Percentiles rank a stretch among this genome's conserved stretches.
These are phyloP conservation scores for Bremia lactucae DNA, from an alignment of 352 stramenopile species.

Conservation along the genomic window DNA sequence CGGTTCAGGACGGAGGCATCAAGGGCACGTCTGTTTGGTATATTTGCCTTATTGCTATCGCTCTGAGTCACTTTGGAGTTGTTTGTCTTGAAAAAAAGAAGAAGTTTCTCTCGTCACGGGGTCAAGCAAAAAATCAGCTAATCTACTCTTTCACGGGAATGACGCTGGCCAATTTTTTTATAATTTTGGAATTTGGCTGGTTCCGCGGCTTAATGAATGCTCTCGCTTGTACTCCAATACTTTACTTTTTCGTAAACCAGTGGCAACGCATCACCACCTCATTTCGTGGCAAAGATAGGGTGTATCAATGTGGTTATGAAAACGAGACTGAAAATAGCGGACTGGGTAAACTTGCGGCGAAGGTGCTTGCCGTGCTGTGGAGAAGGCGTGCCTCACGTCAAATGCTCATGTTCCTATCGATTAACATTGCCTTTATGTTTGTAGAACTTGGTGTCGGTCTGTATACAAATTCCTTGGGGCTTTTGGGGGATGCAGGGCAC, in stretches of 20 bases:
- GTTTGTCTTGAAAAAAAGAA: slow-evolving; percentile 6
- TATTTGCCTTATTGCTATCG: slow-evolving; percentile 10
- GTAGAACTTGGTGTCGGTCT: slow-evolving; percentile 79
- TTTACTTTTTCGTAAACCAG: slow-evolving; percentile 35
- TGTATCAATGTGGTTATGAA: slow-evolving; percentile 19
- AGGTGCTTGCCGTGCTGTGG: slow-evolving; percentile 42
- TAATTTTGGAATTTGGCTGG: slow-evolving; percentile 36
- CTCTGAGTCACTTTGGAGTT: slow-evolving; percentile 10
- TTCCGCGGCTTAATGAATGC: slow-evolving; percentile 32
- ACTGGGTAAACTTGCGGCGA: not conserved
- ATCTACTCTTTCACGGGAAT: slow-evolving; percentile 32
- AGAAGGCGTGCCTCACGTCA: slow-evolving; percentile 49
- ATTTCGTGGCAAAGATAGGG: slow-evolving; percentile 4
- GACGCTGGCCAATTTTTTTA: slow-evolving; percentile 25
- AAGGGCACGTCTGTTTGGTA: slow-evolving; percentile 14
- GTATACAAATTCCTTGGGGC: slow-evolving; percentile 73
- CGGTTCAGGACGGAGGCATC: slow-evolving; percentile 12
- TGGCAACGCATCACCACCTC: slow-evolving; percentile 9
- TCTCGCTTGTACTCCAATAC: slow-evolving; percentile 30
- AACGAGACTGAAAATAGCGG: not conserved
- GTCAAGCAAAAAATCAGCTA: slow-evolving; percentile 23
- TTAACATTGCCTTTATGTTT: slow-evolving; percentile 83
- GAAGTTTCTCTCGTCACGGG: slow-evolving; percentile 14
- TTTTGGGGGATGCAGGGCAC: slow-evolving; percentile 81
- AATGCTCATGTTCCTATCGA: slow-evolving; percentile 72